These are phyloP conservation scores for Pontederia crassipes DNA, from an alignment of 176 grass and related monocot species.

Conservation along the genomic window DNA sequence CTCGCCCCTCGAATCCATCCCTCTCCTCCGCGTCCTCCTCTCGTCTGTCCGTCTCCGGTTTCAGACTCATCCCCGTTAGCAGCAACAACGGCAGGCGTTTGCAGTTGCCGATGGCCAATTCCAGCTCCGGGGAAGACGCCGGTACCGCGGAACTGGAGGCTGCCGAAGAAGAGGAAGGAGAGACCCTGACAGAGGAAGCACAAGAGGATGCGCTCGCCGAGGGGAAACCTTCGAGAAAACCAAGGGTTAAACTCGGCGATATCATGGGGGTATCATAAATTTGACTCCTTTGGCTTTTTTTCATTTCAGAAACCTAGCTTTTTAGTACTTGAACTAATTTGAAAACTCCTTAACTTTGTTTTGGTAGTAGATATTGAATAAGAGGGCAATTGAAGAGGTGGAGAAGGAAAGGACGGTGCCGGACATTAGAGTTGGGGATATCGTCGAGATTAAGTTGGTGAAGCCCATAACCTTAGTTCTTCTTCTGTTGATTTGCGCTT, in stretches of 20 bases:
- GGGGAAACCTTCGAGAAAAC: constrained; percentile 38
- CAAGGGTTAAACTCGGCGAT: constrained; percentile 62
- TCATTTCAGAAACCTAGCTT: neutral
- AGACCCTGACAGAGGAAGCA: too few relatives aligned
- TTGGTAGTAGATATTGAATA: constrained; percentile 67
- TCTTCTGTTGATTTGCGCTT: constrained; percentile 1
- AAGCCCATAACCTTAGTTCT: neutral
- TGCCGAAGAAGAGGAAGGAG: too few relatives aligned
- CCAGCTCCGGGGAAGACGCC: too few relatives aligned
- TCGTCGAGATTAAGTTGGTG: constrained; percentile 94
- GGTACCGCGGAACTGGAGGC: too few relatives aligned
- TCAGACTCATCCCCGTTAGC: too few relatives aligned
- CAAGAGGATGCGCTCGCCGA: neutral
- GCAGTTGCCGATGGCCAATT: too few relatives aligned
- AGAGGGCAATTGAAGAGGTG: constrained; percentile 67
- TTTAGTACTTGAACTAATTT: neutral
- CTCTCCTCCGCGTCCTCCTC: constrained; percentile 18
- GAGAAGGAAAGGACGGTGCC: constrained; percentile 79
- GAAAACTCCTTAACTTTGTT: constrained; percentile 7
- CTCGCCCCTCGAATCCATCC: constrained; percentile 22
- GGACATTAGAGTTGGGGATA: constrained; percentile 77
- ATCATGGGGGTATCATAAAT: constrained; percentile 65
- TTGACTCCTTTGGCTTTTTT: neutral
- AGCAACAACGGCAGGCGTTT: too few relatives aligned
- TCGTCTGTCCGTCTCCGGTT: constrained; percentile 10